A percentile compares a stretch with the other conserved stretches of the same genome.
These are phyloP conservation scores for Codiaeum variegatum DNA, from an alignment of 441 rosid genomes.

Conservation along the genomic window DNA sequence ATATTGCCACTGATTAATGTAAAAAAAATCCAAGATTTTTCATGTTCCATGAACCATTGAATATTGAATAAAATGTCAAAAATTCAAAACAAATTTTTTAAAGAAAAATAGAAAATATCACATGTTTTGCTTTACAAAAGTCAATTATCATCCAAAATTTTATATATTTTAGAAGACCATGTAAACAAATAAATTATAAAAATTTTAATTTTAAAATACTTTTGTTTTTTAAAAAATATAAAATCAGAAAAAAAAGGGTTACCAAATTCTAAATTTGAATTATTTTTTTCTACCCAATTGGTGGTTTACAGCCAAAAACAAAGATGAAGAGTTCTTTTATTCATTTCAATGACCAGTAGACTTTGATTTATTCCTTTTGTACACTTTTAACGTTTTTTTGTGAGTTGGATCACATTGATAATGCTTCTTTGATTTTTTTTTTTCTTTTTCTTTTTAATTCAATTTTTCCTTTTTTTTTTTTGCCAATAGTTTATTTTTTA, in stretches of 20 bases:
- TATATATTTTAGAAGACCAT: neutral
- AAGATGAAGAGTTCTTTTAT: neutral
- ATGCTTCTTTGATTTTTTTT: neutral
- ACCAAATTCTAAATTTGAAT: no score
- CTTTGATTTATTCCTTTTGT: neutral
- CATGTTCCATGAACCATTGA: neutral
- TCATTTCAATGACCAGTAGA: neutral
- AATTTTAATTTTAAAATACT: no score
- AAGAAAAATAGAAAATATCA: neutral
- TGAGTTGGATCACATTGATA: neutral
- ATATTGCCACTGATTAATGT: neutral
- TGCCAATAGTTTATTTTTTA: no score
- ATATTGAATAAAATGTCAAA: neutral
- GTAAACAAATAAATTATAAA: no score
- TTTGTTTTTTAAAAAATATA: no score
- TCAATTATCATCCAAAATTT: neutral
- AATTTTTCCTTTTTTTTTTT: neutral
- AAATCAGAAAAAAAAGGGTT: no score
- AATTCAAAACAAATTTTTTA: neutral
- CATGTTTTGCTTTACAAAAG: conserved; percentile 3
- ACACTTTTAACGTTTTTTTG: neutral
- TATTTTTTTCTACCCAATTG: neutral
- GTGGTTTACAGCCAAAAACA: neutral
- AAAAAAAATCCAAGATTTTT: neutral
- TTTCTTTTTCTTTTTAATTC: neutral